Evolutionary conservation across 1,284 basidiomycete genomes (phyloP), one percentile per base, ranked within the genome.

Genomic region (Wallemia ichthyophaga): DNA sequence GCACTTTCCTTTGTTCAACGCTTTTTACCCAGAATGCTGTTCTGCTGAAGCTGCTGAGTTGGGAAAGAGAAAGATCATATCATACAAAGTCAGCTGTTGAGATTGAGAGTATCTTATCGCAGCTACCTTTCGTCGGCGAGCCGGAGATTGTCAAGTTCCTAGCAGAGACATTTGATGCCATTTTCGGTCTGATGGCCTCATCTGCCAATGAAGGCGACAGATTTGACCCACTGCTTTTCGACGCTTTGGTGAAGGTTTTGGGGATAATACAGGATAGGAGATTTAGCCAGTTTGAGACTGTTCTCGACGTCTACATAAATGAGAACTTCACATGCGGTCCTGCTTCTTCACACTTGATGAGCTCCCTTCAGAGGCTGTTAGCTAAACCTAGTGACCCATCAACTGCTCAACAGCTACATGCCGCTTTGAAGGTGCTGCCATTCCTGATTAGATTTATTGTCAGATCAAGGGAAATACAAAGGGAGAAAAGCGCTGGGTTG

Each of bases 101-200:
- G 13, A 75, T 95, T 25, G 75, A 79, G 17, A 77, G 78, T 1
- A 79, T 85, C 15, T 75, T 98, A 59, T 77, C 77, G 64, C 81
- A 86, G 69, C 89, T 96, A 69, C 83, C 83, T 1, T 95, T 92
- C 66, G 87, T 94, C 3, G 82, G 83, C 13, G 86, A 89, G 68
- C 81, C 83, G 5, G 86, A 91, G 70, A 88, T 96, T 58, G 85
- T 92, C 70, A 95, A 95, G 69, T 95, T 94, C 70, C 74, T 96
- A 11, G 78, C 82, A 28, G 78, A 88, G 67, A 86, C 94, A 60
- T 89, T 96, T 65, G 87, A 96, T 66, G 80, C 89, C 0, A 77
- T 98, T 9, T 96, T 98, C 67, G 83, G 79, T 19, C 88, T 96
- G 62, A 74, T 95, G 57, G 76, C 82, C 15, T 85, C 84, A 11